Conservation (phyloP, 129 eudicot species). For the Solidago caesia region DNA sequence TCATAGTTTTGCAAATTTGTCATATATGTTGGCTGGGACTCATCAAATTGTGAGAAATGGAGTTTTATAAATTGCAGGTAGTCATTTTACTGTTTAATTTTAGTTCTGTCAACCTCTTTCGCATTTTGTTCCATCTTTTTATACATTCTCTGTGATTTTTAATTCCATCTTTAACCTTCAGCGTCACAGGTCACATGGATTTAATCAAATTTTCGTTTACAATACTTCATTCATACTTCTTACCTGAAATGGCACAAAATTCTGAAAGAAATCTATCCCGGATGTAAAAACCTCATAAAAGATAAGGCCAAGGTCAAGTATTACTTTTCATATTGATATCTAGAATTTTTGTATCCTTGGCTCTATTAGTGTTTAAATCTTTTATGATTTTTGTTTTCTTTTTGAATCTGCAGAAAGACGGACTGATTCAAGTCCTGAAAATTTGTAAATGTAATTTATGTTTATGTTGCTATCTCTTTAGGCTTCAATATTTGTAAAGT, state of each 20-base stretch:
- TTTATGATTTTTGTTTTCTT: conserved; percentile 4
- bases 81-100: no score
- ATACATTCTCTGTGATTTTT: not conserved
- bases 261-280: conserved; percentile 79
- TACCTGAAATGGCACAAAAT: conserved; percentile 67
- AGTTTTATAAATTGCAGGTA: no score
- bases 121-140: no score
- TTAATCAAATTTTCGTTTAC: conserved; percentile 65
- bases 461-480: not conserved
- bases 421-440: conserved; percentile 13
- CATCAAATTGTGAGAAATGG: no score
- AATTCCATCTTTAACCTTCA: not conserved
- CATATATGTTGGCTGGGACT: no score
- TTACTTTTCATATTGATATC: conserved; percentile 24
- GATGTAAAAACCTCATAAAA: conserved; percentile 58
- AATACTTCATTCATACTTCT: conserved; percentile 73
- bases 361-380: not conserved
- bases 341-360: not conserved
- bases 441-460: conserved; percentile 65
- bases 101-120: no score
- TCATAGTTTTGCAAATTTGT: no score
- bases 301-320: conserved; percentile 73
- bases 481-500: conserved; percentile 4
- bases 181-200: conserved; percentile 79
- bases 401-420: conserved; percentile 43